phyloP scores from a whole-genome alignment of 2,329 filamentous ascomycete genomes.

The Hypoxylon sp. region DNA sequence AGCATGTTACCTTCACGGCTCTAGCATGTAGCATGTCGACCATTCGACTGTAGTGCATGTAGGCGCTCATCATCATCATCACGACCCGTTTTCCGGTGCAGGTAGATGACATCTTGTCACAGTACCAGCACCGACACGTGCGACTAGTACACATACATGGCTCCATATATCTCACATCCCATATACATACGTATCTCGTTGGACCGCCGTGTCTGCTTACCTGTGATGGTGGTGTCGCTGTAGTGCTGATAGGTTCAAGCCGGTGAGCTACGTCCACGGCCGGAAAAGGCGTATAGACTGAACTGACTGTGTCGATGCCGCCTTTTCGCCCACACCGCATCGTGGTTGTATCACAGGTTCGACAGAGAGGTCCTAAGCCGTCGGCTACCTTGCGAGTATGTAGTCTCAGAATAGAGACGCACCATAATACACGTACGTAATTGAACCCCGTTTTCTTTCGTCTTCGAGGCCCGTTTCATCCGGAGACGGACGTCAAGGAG shows the following conservation, averaged over 20 bases:
- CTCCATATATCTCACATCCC: too few species aligned
- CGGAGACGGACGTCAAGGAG: slow-evolving; percentile 21
- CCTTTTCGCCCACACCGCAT: slow-evolving; percentile 14
- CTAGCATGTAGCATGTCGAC: too few species aligned
- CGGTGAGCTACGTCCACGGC: slow-evolving; percentile 1
- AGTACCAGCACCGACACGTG: slow-evolving; percentile 30
- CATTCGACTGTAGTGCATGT: too few species aligned
- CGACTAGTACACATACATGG: too few species aligned
- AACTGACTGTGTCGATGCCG: slow-evolving; percentile 12
- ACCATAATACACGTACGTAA: slow-evolving; percentile 7
- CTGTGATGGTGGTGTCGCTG: slow-evolving; percentile 29
- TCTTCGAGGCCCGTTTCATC: slow-evolving; percentile 5
- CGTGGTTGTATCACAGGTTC: slow-evolving; percentile 12
- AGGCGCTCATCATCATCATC: too few species aligned
- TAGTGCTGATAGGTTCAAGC: slow-evolving; percentile 29
- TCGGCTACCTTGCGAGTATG: slow-evolving; percentile 14
- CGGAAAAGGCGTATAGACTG: too few species aligned
- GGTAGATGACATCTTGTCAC: slow-evolving; percentile 29
- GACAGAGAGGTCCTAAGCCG: not conserved
- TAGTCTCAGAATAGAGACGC: slow-evolving; percentile 3
- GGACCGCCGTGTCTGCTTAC: slow-evolving; percentile 17
- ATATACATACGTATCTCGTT: slow-evolving; percentile 13
- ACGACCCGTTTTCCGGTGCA: slow-evolving; percentile 17
- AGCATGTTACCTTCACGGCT: slow-evolving; percentile 21
- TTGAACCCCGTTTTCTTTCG: slow-evolving; percentile 16